Evolutionary conservation across 805 yeast genomes (phyloP), one percentile per base, ranked within the genome.

Genomic region (Candida ponderosae): DNA sequence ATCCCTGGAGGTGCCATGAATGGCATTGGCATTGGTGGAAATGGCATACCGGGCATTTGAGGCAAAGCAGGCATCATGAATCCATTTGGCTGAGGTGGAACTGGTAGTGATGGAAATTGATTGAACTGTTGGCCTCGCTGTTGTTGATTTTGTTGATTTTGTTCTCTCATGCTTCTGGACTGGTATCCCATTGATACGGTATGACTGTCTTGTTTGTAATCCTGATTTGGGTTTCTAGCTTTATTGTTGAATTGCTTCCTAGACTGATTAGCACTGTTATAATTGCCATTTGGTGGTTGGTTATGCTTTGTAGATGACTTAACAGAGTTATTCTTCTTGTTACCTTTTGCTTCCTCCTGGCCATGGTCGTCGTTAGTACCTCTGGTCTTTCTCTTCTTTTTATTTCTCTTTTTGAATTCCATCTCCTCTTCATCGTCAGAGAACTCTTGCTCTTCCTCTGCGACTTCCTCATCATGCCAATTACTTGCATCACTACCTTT

Each of bases 401-500:
- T 85, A 56, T 72, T 79, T 18, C 68, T 59, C 37, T 71, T 74
- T 53, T 82, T 89, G 32, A 74, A 74, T 27, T 74, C 80, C 47
- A 77, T 72, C 56, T 93, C 97, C 42, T 74, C 75, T 54, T 90
- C 97, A 58, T 93, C 97, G 56, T 93, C 97, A 2, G 96, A 85
- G 47, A 81, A 90, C 54, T 90, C 97, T 56, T 86, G 95, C 56
- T 93, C 97, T 23, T 84, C 94, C 47, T 79, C 88, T 0, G 96
- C 87, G 23, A 90, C 60, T 52, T 93, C 98, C 61, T 93, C 97
- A 57, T 93, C 98, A 55, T 86, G 82, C 57, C 86, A 80, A 50
- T 93, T 93, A 51, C 95, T 83, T 0, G 98, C 98, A 63, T 93
- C 98, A 2, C 88, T 81, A 18, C 97, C 98, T 51, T 81, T 89